phyloP scores from a whole-genome alignment of 306 rosid species.

The Lathyrus aphaca region DNA sequence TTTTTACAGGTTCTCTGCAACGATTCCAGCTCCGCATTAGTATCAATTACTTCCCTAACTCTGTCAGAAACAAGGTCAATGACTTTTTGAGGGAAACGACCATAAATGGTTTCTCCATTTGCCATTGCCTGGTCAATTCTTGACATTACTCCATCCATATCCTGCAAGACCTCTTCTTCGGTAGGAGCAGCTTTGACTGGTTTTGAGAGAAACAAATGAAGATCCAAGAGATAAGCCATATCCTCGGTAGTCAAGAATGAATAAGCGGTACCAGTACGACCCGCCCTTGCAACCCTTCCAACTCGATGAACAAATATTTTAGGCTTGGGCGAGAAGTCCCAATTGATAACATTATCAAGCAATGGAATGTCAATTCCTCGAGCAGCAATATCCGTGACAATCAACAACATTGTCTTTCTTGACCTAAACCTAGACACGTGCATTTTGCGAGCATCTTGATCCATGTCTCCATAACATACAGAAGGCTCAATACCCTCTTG shows the following conservation, averaged over 20 bases:
- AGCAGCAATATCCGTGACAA: conserved; percentile 94
- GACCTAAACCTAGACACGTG: conserved; percentile 82
- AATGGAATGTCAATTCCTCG: conserved; percentile 95
- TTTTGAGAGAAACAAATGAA: conserved; percentile 87
- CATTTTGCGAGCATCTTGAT: conserved; percentile 95
- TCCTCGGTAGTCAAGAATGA: conserved; percentile 90
- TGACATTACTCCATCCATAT: conserved; percentile 68
- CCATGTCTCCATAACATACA: conserved; percentile 96
- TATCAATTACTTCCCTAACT: conserved; percentile 77
- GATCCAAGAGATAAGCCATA: conserved; percentile 85
- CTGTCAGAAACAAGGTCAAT: conserved; percentile 89
- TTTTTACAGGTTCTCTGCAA: conserved; percentile 70
- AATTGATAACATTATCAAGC: conserved; percentile 93
- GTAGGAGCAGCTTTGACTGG: conserved; percentile 84
- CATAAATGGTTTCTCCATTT: conserved; percentile 81
- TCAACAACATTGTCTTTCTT: conserved; percentile 85
- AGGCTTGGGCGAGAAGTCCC: conserved; percentile 96
- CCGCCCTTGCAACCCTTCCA: conserved; percentile 96
- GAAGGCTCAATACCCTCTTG: conserved; percentile 88
- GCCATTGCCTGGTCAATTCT: conserved; percentile 74
- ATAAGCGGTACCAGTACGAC: conserved; percentile 88
- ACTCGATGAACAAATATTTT: conserved; percentile 93
- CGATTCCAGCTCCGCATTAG: conserved; percentile 65
- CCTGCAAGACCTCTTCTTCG: conserved; percentile 79
- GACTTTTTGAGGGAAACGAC: conserved; percentile 86